Conservation (phyloP, 352 stramenopile species). For the Blastocystis sp. region DNA sequence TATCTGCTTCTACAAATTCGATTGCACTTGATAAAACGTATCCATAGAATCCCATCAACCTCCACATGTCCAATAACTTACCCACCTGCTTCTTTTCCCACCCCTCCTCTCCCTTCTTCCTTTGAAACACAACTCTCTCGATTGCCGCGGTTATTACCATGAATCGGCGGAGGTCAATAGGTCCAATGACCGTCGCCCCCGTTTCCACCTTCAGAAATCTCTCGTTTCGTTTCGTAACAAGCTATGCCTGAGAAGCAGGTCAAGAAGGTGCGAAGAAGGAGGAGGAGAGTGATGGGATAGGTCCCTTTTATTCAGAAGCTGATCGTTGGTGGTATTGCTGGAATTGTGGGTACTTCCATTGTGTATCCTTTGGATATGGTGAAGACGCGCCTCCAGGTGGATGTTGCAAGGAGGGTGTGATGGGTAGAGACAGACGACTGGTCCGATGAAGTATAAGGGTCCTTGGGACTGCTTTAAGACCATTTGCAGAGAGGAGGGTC, state of each 20-base stretch:
- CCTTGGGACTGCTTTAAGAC: constrained; percentile 68
- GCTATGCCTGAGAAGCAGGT: constrained; percentile 35
- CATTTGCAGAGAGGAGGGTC: constrained; percentile 67
- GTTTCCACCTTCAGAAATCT: constrained; percentile 7
- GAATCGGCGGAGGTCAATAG: no score
- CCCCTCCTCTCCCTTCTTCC: no score
- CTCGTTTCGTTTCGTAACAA: neutral
- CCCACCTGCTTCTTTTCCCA: no score
- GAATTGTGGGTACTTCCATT: constrained; percentile 69
- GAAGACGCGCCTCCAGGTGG: constrained; percentile 75
- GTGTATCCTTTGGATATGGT: constrained; percentile 82
- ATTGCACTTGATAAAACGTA: no score
- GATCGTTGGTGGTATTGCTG: constrained; percentile 71
- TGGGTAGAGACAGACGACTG: constrained; percentile 56
- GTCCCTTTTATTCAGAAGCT: constrained; percentile 74
- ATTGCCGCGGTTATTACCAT: no score
- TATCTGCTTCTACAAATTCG: no score
- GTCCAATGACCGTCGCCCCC: no score
- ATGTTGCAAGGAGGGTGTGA: neutral
- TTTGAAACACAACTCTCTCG: no score
- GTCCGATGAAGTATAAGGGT: constrained; percentile 64
- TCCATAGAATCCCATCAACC: no score
- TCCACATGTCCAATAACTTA: no score
- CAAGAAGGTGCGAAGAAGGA: neutral
- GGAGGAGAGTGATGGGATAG: constrained; percentile 14